Evolutionary conservation across 2,329 filamentous ascomycete genomes (phyloP).

Genomic region (Metarhizium sp.): DNA sequence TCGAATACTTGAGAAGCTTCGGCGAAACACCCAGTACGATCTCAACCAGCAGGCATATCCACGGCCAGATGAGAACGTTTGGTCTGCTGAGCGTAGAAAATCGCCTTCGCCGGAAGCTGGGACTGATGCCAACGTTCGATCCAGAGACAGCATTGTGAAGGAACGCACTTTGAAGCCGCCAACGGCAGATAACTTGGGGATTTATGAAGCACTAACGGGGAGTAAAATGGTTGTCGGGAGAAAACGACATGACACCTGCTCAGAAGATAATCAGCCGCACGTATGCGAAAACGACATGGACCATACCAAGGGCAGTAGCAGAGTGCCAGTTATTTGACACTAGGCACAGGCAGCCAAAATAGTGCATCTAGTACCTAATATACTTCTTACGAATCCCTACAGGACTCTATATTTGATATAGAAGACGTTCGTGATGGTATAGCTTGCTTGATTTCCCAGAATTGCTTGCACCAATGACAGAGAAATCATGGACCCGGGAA

Average conservation of each 20-base stretch:
- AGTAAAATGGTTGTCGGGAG: conserved; percentile 8
- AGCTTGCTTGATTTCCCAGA: too few relatives aligned
- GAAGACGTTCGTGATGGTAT: neutral
- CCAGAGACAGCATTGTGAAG: conserved; percentile 14
- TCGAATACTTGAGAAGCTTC: conserved; percentile 19
- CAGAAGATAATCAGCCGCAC: conserved; percentile 23
- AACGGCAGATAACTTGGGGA: conserved; percentile 10
- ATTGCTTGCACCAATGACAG: too few relatives aligned
- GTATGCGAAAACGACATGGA: conserved; percentile 19
- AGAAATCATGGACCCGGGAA: too few relatives aligned
- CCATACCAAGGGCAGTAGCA: neutral
- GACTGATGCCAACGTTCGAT: neutral
- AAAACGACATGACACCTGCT: conserved; percentile 16
- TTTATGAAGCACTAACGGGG: conserved; percentile 16
- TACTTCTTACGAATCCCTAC: neutral
- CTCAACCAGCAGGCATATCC: conserved; percentile 9
- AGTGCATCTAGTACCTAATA: neutral
- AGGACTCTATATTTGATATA: neutral
- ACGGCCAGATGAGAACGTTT: conserved; percentile 6
- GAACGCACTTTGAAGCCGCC: conserved; percentile 11
- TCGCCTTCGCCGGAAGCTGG: neutral
- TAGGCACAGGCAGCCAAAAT: neutral
- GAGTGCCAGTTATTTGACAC: neutral
- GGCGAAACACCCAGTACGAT: conserved; percentile 15
- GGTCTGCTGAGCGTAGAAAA: neutral